These are phyloP conservation scores for Globisporangium mamillatum DNA, from an alignment of 352 stramenopile species.

Conservation along the genomic window DNA sequence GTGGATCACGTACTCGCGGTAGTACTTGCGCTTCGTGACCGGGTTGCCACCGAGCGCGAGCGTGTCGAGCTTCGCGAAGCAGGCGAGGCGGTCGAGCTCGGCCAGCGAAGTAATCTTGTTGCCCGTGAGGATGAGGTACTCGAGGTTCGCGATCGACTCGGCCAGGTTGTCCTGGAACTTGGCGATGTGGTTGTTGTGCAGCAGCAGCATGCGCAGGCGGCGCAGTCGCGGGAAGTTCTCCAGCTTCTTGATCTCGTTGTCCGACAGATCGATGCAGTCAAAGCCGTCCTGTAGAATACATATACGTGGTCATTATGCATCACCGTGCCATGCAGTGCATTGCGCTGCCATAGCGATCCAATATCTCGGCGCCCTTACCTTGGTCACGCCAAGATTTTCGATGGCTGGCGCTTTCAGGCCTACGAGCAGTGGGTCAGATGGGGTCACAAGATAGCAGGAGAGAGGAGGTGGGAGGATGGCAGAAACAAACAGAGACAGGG, in stretches of 20 bases:
- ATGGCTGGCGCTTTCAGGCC: conserved; percentile 90
- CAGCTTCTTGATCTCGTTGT: conserved; percentile 94
- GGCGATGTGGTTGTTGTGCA: conserved; percentile 92
- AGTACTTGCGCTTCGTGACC: conserved; percentile 88
- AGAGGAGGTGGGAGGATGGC: not conserved
- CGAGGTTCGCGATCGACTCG: conserved; percentile 79
- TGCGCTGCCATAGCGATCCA: not conserved
- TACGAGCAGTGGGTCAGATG: conserved; percentile 36
- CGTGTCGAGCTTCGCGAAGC: conserved; percentile 84
- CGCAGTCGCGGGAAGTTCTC: conserved; percentile 92
- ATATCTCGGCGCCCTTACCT: conserved; percentile 35
- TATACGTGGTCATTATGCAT: not conserved
- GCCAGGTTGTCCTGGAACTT: conserved; percentile 78
- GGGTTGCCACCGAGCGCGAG: conserved; percentile 87
- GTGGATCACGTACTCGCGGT: conserved; percentile 92
- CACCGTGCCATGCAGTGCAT: too few species aligned
- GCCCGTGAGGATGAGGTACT: conserved; percentile 89
- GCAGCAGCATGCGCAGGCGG: conserved; percentile 88
- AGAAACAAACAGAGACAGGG: not conserved
- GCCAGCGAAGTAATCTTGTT: conserved; percentile 82
- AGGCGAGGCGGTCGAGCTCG: conserved; percentile 80
- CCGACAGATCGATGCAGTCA: conserved; percentile 92
- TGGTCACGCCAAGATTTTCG: conserved; percentile 91
- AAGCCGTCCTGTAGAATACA: conserved; percentile 76
- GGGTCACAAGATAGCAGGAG: not conserved